These are phyloP conservation scores for Aspergillus viridinutans DNA, from an alignment of 2,329 filamentous ascomycete genomes.

Conservation along the genomic window DNA sequence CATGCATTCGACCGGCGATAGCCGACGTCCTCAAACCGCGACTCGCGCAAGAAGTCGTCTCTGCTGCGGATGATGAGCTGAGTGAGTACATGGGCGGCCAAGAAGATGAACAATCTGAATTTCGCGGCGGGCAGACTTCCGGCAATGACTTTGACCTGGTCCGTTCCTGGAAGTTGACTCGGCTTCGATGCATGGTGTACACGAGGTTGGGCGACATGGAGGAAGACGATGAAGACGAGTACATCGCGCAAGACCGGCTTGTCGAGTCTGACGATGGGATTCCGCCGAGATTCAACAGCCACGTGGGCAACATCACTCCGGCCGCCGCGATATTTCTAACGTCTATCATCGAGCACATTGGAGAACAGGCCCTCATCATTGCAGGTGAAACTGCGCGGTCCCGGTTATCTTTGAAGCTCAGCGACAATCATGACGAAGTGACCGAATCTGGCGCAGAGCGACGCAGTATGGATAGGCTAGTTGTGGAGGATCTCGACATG, in stretches of 20 bases:
- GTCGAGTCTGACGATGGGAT: conserved; percentile 50
- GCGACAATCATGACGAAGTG: conserved; percentile 56
- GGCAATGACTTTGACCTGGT: conserved; percentile 79
- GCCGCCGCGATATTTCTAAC: conserved; percentile 94
- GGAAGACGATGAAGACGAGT: conserved; percentile 91
- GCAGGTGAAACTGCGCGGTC: conserved; percentile 74
- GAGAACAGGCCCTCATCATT: conserved; percentile 83
- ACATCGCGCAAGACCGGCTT: conserved; percentile 75
- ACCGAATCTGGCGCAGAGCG: conserved; percentile 41
- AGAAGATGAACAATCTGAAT: conserved; percentile 67
- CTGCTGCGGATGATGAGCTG: conserved; percentile 79
- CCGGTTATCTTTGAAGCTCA: conserved; percentile 27
- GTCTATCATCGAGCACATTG: conserved; percentile 89
- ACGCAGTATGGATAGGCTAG: conserved; percentile 57
- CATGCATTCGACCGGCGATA: conserved; percentile 73
- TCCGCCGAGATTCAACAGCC: conserved; percentile 53
- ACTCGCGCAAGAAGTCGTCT: conserved; percentile 78
- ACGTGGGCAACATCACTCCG: conserved; percentile 70
- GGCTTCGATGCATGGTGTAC: conserved; percentile 96
- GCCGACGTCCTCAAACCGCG: conserved; percentile 83
- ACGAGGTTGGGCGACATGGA: conserved; percentile 95
- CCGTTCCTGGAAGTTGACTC: conserved; percentile 86
- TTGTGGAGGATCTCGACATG: conserved; percentile 89
- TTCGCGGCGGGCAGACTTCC: conserved; percentile 49
- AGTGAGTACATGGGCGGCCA: conserved; percentile 78